A percentile compares a stretch with the other conserved stretches of the same genome.
Conservation (phyloP, 2,329 filamentous ascomycete genomes). For the Ophiostoma australiae region DNA sequence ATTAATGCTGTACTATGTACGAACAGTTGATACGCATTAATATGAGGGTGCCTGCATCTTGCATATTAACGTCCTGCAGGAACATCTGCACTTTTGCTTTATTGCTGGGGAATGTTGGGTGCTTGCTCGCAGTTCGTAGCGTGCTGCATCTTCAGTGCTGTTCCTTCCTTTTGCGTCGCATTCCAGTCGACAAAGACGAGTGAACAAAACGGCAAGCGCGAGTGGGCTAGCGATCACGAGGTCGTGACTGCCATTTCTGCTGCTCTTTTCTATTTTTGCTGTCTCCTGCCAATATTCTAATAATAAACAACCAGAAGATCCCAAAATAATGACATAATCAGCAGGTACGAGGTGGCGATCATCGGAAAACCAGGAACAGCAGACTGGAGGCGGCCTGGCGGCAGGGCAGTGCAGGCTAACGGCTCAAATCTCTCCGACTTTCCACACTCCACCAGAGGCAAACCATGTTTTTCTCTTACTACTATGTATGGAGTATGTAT, state of each 20-base stretch:
- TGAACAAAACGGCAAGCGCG: neutral
- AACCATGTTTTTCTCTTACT: neutral
- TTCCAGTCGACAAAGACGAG: neutral
- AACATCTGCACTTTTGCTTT: neutral
- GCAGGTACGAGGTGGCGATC: conserved; percentile 3
- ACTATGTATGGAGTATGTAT: no score
- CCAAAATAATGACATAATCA: conserved; percentile 7
- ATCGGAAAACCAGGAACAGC: neutral
- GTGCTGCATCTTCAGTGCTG: neutral
- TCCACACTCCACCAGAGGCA: conserved; percentile 2
- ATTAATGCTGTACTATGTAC: neutral
- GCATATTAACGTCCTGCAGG: neutral
- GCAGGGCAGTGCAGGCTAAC: conserved; percentile 10
- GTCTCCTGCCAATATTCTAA: conserved; percentile 3
- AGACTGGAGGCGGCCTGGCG: neutral
- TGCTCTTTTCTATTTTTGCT: neutral
- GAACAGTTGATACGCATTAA: neutral
- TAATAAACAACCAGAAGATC: neutral
- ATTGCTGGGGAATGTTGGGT: neutral
- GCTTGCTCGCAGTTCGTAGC: neutral
- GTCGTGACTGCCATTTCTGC: neutral
- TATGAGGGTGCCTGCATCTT: conserved; percentile 1
- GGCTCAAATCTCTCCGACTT: neutral
- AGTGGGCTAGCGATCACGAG: conserved; percentile 1
- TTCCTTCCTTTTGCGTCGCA: neutral